Evolutionary conservation across 2,329 filamentous ascomycete genomes (phyloP).

Genomic region (Ceratocystis huliohia): DNA sequence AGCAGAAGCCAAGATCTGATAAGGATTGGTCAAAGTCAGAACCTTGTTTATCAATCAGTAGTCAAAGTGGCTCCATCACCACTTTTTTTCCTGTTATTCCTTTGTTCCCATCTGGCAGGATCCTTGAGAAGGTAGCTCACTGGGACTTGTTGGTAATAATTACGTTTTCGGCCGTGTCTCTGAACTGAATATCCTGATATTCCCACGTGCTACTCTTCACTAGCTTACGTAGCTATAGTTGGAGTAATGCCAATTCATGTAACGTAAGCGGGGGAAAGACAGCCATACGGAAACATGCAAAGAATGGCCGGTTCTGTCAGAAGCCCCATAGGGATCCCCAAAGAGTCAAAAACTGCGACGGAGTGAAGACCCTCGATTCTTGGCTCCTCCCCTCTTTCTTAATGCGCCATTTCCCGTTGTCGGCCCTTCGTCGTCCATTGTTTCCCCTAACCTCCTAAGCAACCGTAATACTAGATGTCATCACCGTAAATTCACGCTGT

Average conservation of each 20-base stretch:
- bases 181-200: too few relatives aligned
- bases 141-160: too few relatives aligned
- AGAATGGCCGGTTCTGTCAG: too few relatives aligned
- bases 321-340: too few relatives aligned
- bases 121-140: too few relatives aligned
- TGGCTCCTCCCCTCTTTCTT: background rate
- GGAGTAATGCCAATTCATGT: background rate
- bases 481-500: background rate
- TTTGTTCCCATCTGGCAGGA: background rate
- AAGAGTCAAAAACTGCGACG: background rate
- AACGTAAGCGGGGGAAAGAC: background rate
- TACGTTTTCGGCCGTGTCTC: too few relatives aligned
- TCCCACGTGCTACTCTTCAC: too few relatives aligned
- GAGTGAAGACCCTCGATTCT: background rate
- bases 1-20: background rate
- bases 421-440: background rate
- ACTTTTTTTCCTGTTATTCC: background rate
- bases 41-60: slow-evolving; percentile 8
- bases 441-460: background rate
- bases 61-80: background rate
- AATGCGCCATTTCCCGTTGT: background rate
- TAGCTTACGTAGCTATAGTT: background rate
- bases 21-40: background rate
- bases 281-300: background rate
- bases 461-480: background rate